Percentiles rank a stretch among this genome's conserved stretches.
Evolutionary conservation across 345 rosid genomes (phyloP).

Genomic region (Gossypium ekmanianum): DNA sequence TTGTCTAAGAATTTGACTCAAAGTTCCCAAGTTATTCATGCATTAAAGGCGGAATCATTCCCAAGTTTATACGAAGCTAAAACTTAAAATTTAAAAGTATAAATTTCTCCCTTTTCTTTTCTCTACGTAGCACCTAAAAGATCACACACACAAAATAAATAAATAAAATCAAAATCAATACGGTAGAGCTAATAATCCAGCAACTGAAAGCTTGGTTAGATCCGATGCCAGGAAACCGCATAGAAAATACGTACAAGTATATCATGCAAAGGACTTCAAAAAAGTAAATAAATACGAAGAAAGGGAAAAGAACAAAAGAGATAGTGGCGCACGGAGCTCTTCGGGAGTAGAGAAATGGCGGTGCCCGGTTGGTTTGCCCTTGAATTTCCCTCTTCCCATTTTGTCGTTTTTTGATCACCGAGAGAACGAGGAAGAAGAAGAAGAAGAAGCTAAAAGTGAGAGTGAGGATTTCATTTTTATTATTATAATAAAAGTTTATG

Average conservation of each 20-base stretch:
- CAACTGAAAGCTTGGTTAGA: neutral
- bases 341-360: slow-evolving; percentile 70
- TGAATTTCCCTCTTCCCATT: slow-evolving; percentile 74
- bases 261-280: neutral
- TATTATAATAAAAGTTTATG: neutral
- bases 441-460: neutral
- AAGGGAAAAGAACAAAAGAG: neutral
- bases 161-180: neutral
- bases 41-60: neutral
- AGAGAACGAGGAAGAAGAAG: neutral
- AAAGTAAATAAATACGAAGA: neutral
- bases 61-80: neutral
- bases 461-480: neutral
- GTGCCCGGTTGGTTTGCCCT: slow-evolving; percentile 75
- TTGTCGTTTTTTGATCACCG: neutral
- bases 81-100: neutral
- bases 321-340: slow-evolving; percentile 41
- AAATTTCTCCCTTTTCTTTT: neutral
- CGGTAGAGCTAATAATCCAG: slow-evolving; percentile 2
- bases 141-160: too few species aligned
- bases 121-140: neutral
- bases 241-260: neutral
- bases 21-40: neutral
- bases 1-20: neutral
- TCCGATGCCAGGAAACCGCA: neutral